phyloP scores from a whole-genome alignment of 495 filamentous ascomycete genomes.

The Trichocladium antarcticum region DNA sequence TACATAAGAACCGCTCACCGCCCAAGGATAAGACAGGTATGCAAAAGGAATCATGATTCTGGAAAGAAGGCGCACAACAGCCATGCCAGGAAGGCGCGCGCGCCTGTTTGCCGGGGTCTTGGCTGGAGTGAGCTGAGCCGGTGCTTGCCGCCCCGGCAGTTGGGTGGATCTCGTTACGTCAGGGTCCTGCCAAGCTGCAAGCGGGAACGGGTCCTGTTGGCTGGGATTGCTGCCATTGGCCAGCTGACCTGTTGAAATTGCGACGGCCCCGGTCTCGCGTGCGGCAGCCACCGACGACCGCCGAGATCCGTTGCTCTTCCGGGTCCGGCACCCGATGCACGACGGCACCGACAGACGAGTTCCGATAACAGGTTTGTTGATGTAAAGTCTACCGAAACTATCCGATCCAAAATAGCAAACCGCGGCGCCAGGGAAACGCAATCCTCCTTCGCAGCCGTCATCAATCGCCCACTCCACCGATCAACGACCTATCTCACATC shows the following conservation, averaged over 20 bases:
- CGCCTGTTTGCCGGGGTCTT: not conserved
- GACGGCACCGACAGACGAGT: not conserved
- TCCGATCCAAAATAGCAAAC: too few species aligned
- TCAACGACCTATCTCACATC: too few species aligned
- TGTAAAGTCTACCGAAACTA: too few species aligned
- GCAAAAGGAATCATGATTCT: not conserved
- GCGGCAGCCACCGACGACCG: not conserved
- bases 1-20: not conserved
- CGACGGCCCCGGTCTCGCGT: not conserved
- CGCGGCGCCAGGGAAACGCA: too few species aligned
- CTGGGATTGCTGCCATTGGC: constrained; percentile 6
- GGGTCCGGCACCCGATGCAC: not conserved
- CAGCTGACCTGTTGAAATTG: constrained; percentile 7
- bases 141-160: constrained; percentile 11
- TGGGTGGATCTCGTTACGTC: constrained; percentile 13
- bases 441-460: too few species aligned
- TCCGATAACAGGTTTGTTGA: not conserved
- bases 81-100: constrained; percentile 1
- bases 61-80: not conserved
- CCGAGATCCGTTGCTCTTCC: not conserved
- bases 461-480: too few species aligned
- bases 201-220: constrained; percentile 11
- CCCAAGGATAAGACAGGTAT: not conserved
- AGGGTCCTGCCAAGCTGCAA: constrained; percentile 3
- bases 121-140: not conserved